Evolutionary conservation across 2,329 filamentous ascomycete genomes (phyloP).

Genomic region (Talaromyces verruculosus): DNA sequence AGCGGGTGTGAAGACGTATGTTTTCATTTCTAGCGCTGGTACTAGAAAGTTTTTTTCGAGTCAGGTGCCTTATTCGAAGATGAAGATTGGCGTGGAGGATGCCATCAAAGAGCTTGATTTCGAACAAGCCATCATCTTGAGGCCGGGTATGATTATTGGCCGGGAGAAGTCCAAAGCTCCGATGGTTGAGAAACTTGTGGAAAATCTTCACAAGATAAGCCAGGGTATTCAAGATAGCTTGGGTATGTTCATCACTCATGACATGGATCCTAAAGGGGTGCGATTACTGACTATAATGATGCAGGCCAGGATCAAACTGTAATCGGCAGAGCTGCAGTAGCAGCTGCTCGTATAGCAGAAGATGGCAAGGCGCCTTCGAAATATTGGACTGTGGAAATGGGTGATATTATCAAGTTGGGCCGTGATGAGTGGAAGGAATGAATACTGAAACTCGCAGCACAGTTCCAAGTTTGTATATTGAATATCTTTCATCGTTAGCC

Average conservation of each 20-base stretch:
- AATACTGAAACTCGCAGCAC: not conserved
- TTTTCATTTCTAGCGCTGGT: slow-evolving; percentile 48
- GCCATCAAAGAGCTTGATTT: slow-evolving; percentile 11
- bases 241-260: not conserved
- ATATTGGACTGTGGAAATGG: slow-evolving; percentile 5
- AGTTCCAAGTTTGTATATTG: not conserved
- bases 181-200: slow-evolving; percentile 1
- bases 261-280: not conserved
- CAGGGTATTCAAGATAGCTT: slow-evolving; percentile 9
- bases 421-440: slow-evolving; percentile 11
- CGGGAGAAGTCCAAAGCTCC: slow-evolving; percentile 7
- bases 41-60: not conserved
- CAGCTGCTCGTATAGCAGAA: slow-evolving; percentile 7
- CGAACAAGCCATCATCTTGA: slow-evolving; percentile 4
- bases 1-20: slow-evolving; percentile 49
- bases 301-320: slow-evolving; percentile 4
- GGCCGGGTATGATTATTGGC: slow-evolving; percentile 11
- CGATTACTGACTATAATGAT: not conserved
- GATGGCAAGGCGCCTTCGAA: slow-evolving; percentile 3
- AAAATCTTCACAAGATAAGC: slow-evolving; percentile 4
- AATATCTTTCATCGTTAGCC: not conserved
- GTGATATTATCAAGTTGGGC: slow-evolving; percentile 4
- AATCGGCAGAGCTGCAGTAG: slow-evolving; percentile 7
- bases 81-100: slow-evolving; percentile 11
- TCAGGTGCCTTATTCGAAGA: slow-evolving; percentile 9